These are phyloP conservation scores for Colletotrichum simmondsii DNA, from an alignment of 2,329 filamentous ascomycete species.

Conservation along the genomic window DNA sequence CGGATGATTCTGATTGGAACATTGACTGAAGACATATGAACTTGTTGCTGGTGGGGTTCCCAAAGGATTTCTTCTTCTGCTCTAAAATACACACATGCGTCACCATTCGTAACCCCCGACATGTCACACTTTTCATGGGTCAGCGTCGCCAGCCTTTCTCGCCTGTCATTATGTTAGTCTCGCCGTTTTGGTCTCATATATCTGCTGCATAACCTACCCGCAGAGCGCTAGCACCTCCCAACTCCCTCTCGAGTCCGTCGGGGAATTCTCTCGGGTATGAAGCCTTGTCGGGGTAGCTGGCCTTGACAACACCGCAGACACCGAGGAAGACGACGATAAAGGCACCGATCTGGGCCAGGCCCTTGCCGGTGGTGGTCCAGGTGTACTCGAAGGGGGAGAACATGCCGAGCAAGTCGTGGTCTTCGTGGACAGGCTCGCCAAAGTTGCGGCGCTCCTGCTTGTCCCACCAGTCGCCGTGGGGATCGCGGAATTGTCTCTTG, in stretches of 20 bases:
- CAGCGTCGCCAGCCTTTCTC: slow-evolving; percentile 64
- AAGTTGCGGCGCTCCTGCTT: slow-evolving; percentile 97
- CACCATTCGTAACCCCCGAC: slow-evolving; percentile 13
- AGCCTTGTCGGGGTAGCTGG: slow-evolving; percentile 78
- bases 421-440: slow-evolving; percentile 95
- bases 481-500: slow-evolving; percentile 94
- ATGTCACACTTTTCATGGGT: slow-evolving; percentile 52
- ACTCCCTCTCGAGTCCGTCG: slow-evolving; percentile 77
- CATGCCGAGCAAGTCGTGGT: slow-evolving; percentile 91
- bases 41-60: slow-evolving; percentile 19
- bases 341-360: slow-evolving; percentile 72
- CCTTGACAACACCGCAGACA: slow-evolving; percentile 74
- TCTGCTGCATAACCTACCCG: slow-evolving; percentile 64
- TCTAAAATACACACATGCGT: slow-evolving; percentile 33
- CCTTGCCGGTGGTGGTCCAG: slow-evolving; percentile 79
- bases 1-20: not conserved
- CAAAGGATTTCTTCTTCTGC: slow-evolving; percentile 32
- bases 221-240: slow-evolving; percentile 76
- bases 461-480: slow-evolving; percentile 95
- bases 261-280: slow-evolving; percentile 78
- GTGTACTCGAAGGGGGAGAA: slow-evolving; percentile 92
- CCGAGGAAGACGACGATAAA: slow-evolving; percentile 74
- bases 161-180: slow-evolving; percentile 50
- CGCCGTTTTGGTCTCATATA: not conserved
- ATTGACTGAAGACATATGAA: slow-evolving; percentile 20